Base-by-base conservation (phyloP, 345 rosid species). In the Populus pruinosa region DNA sequence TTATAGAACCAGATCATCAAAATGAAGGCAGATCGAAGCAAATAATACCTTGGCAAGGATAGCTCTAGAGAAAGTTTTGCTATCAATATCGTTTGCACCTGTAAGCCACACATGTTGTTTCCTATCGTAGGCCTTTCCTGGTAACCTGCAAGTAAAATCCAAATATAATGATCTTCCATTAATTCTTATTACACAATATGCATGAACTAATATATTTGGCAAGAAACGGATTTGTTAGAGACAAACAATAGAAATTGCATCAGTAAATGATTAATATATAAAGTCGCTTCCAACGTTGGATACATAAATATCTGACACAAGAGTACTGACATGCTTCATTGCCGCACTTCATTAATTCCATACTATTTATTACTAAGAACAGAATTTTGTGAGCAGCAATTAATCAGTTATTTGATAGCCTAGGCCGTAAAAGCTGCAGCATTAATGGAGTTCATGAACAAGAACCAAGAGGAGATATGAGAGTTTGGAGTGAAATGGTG, bases 31-130 rank as follows among this genome's bases (percentile, higher is more conserved):
- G 7, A 43, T 43, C 47, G 47, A 35, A 31, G 17, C n/a, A 55
- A 38, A 5, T 38, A 12, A 39, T 83, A 96, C 99, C 97, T 92
- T 94, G 56, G 99, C 99, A 16, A 94, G 94, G 80, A 96, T 94
- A 50, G 98, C 96, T 87, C 99, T 88, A 12, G 96, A 87, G 72
- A 94, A 94, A 6, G 89, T 92, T 86, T 91, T 96, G 90, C 97
- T 90, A 78, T 96, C 99, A 36, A 88, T 91, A 66, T 94, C 97
- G 70, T 89, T 91, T 31, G 98, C 94, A 72, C 96, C 92, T 14
- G 86, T 83, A 23, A 94, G 92, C 99, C 99, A 96, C 64, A 87
- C 89, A 72, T 94, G 96, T 64, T 92, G 90, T 82, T 87, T 79
- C 87, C 86, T 88, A 14, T 96, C 85, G 81, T 89, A 92, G 14